Conservation (phyloP, 208 protist genomes). For the Leishmania guyanensis region DNA sequence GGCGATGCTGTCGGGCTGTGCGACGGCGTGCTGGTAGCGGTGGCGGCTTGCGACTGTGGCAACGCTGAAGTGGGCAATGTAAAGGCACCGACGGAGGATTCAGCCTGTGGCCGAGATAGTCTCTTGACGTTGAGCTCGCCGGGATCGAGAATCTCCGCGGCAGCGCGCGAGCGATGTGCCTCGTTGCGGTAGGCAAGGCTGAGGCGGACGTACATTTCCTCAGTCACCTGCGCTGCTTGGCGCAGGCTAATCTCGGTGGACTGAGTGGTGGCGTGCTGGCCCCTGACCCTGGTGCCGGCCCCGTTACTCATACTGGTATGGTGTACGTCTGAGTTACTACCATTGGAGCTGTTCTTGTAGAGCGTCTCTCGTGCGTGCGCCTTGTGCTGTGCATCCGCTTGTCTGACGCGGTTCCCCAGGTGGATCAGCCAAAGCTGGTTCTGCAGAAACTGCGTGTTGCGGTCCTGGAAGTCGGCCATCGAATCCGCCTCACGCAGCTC, state of each 20-base stretch:
- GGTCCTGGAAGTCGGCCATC: constrained; percentile 21
- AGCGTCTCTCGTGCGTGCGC: constrained; percentile 13
- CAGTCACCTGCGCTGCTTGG: constrained; percentile 14
- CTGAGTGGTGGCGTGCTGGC: not conserved
- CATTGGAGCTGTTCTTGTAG: constrained; percentile 13
- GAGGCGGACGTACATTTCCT: constrained; percentile 31
- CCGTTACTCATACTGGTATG: not conserved
- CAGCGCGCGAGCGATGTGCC: constrained; percentile 21
- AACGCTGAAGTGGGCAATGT: not conserved
- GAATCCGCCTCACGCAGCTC: constrained; percentile 11
- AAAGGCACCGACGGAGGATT: not conserved
- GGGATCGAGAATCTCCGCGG: constrained; percentile 17
- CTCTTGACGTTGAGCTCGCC: not conserved
- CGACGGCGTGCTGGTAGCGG: too few relatives aligned
- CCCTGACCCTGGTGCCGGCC: not conserved
- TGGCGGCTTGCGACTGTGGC: not conserved
- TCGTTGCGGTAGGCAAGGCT: constrained; percentile 30
- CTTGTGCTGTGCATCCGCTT: constrained; percentile 14
- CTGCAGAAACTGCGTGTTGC: constrained; percentile 21
- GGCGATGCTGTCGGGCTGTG: not conserved
- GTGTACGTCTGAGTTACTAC: not conserved
- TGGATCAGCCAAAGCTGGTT: constrained; percentile 29
- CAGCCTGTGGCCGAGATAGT: not conserved
- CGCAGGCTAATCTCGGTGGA: constrained; percentile 24
- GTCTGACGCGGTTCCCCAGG: constrained; percentile 6